Conservation (phyloP, 305 asterid genomes). For the Fraxinus dipetala region DNA sequence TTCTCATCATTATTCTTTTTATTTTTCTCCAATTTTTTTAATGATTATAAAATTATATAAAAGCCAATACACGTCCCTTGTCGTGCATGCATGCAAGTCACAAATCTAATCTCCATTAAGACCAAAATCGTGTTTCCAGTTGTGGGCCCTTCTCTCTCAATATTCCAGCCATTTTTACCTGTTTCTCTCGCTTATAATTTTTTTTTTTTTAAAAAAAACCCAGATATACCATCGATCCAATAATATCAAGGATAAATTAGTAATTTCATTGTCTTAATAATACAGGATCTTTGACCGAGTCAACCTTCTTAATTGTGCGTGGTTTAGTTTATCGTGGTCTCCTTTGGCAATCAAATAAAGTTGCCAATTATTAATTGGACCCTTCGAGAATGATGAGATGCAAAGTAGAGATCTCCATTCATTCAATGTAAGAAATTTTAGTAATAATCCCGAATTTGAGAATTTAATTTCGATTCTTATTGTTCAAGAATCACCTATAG, state of each 20-base stretch:
- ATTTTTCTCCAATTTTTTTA: background rate
- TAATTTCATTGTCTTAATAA: background rate
- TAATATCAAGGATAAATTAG: constrained; percentile 24
- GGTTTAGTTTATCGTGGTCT: background rate
- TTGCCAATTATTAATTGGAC: background rate
- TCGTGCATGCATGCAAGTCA: constrained; percentile 40
- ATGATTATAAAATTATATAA: constrained; percentile 1
- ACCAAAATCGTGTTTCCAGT: constrained; percentile 29
- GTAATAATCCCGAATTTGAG: background rate
- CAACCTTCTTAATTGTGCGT: background rate
- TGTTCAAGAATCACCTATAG: background rate
- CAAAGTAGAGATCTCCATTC: background rate
- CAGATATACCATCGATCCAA: constrained; percentile 30
- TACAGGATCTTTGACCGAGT: background rate
- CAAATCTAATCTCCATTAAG: constrained; percentile 52
- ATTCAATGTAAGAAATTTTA: background rate
- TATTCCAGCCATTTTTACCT: constrained; percentile 26
- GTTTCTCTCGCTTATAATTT: too few species aligned
- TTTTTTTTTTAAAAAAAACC: too few species aligned
- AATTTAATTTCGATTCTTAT: background rate
- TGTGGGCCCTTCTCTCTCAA: constrained; percentile 40
- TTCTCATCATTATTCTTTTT: background rate
- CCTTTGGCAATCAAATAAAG: background rate
- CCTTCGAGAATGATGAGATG: background rate
- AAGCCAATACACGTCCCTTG: constrained; percentile 25